phyloP scores from a whole-genome alignment of 495 filamentous ascomycete genomes.

The Chlorociboria aeruginascens region DNA sequence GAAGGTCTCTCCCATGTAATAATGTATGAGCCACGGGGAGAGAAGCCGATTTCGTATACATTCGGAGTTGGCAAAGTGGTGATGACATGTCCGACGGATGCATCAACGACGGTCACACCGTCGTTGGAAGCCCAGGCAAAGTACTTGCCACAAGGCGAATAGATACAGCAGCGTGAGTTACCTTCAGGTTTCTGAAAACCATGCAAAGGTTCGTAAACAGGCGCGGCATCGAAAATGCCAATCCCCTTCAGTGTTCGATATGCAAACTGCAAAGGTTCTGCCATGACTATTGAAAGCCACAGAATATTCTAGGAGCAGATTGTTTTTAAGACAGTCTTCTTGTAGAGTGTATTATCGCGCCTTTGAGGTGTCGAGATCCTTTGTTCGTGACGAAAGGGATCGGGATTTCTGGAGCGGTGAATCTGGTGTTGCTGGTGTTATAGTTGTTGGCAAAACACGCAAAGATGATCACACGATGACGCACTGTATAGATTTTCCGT shows the following conservation, averaged over 20 bases:
- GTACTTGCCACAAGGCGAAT: slow-evolving; percentile 90
- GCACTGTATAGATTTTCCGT: not conserved
- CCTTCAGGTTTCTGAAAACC: slow-evolving; percentile 86
- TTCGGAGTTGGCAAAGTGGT: slow-evolving; percentile 63
- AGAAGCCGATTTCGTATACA: slow-evolving; percentile 91
- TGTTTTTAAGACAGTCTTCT: slow-evolving; percentile 9
- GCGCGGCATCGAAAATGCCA: slow-evolving; percentile 81
- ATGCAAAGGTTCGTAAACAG: slow-evolving; percentile 73
- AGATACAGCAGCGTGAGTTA: slow-evolving; percentile 84
- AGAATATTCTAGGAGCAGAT: slow-evolving; percentile 25
- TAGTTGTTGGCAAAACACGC: not conserved
- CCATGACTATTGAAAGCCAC: slow-evolving; percentile 85
- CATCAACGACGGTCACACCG: slow-evolving; percentile 71
- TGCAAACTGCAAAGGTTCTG: slow-evolving; percentile 78
- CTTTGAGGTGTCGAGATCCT: slow-evolving; percentile 7
- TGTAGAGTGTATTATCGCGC: slow-evolving; percentile 3
- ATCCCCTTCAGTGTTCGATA: slow-evolving; percentile 94
- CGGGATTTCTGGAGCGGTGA: not conserved
- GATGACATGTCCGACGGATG: slow-evolving; percentile 65
- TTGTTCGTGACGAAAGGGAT: slow-evolving; percentile 9
- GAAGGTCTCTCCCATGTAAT: slow-evolving; percentile 93
- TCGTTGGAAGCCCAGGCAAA: slow-evolving; percentile 91
- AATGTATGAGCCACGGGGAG: slow-evolving; percentile 77
- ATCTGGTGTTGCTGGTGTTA: not conserved
- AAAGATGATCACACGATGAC: not conserved